phyloP scores from a whole-genome alignment of 208 protist genomes.

The Crithidia mellificae region DNA sequence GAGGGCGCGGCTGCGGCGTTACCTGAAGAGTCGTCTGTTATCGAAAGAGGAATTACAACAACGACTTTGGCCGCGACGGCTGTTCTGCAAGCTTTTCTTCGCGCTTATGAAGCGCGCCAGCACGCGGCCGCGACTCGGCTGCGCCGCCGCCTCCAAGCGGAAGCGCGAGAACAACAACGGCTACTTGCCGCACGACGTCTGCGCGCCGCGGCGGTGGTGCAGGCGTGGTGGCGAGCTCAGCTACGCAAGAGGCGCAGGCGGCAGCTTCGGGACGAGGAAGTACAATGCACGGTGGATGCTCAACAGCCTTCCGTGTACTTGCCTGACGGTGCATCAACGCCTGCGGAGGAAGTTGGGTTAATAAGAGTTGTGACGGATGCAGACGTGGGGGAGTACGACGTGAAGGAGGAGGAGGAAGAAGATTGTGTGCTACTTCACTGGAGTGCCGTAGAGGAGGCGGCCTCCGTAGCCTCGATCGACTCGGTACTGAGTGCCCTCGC shows the following conservation, averaged over 20 bases:
- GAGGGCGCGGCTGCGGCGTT: neutral
- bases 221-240: slow-evolving; percentile 1
- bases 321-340: neutral
- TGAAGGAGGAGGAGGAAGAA: slow-evolving; percentile 3
- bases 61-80: neutral
- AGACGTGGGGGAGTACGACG: neutral
- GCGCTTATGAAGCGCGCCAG: neutral
- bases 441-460: slow-evolving; percentile 18
- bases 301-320: neutral
- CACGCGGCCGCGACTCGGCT: neutral
- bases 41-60: neutral
- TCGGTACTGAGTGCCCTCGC: too few relatives aligned
- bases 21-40: neutral
- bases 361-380: neutral
- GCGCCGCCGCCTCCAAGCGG: neutral
- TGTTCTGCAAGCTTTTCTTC: neutral
- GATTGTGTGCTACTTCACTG: slow-evolving; percentile 21
- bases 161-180: neutral
- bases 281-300: neutral
- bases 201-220: neutral
- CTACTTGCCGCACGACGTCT: neutral
- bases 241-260: neutral
- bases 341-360: neutral
- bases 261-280: neutral
- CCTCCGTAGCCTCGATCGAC: neutral